Evolutionary conservation across 2,329 filamentous ascomycete genomes (phyloP).

Genomic region (Nemania sp.): DNA sequence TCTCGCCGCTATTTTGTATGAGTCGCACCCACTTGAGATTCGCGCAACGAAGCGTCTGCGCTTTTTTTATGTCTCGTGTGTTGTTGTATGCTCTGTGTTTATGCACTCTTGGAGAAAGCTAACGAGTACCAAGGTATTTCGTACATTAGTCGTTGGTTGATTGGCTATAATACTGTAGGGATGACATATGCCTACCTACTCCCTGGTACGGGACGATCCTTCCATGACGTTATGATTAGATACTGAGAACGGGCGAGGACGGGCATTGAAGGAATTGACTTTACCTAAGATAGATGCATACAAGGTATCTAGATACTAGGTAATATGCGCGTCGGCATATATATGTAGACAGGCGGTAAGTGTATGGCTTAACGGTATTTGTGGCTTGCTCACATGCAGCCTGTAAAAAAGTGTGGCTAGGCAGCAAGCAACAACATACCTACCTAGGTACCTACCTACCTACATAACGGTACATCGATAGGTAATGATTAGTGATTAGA

Average conservation of each 20-base stretch:
- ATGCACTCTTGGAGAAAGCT: neutral
- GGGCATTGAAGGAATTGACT: too few species aligned
- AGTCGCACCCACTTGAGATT: conserved; percentile 16
- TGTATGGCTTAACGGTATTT: too few species aligned
- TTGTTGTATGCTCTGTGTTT: neutral
- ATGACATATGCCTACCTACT: neutral
- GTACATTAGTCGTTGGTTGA: conserved; percentile 2
- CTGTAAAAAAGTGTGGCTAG: too few species aligned
- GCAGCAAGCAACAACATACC: too few species aligned
- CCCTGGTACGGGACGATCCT: neutral
- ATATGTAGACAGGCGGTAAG: too few species aligned
- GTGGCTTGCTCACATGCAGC: too few species aligned
- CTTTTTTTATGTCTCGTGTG: conserved; percentile 1
- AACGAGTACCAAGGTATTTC: neutral
- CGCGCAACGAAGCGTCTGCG: conserved; percentile 24
- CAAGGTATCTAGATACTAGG: too few species aligned
- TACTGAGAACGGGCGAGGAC: too few species aligned
- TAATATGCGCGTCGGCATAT: too few species aligned
- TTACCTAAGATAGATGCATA: too few species aligned
- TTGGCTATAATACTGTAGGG: neutral
- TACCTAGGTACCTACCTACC: neutral
- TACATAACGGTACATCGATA: neutral
- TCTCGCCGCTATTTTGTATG: conserved; percentile 37
- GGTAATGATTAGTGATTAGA: neutral
- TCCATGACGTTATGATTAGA: conserved; percentile 13